phyloP scores from a whole-genome alignment of 768 basidiomycete species.

The Termitomyces sp. region DNA sequence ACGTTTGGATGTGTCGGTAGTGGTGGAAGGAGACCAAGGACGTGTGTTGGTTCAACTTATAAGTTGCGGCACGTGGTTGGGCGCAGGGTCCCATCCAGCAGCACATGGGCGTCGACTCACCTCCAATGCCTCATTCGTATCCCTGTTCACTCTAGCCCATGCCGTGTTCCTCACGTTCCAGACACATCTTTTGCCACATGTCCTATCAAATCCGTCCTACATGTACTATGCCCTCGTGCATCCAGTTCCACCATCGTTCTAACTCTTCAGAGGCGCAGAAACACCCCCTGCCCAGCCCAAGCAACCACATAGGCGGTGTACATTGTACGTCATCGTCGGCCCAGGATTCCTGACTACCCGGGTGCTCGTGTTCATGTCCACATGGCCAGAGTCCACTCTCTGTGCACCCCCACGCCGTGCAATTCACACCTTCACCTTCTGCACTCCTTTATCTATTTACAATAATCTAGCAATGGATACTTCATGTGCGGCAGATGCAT shows the following conservation, averaged over 20 bases:
- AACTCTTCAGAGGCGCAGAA: conserved; percentile 1
- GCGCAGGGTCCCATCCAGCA: conserved; percentile 9
- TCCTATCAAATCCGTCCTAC: not conserved
- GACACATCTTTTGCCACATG: conserved; percentile 14
- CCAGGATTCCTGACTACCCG: not conserved
- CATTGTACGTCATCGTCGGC: conserved; percentile 7
- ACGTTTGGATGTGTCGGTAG: conserved; percentile 8
- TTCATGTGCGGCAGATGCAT: conserved; percentile 1
- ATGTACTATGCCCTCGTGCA: not conserved
- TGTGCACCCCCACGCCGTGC: not conserved
- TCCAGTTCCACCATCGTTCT: not conserved
- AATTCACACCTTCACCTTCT: conserved; percentile 2
- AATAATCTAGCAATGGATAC: not conserved
- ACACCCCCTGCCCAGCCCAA: conserved; percentile 1
- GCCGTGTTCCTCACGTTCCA: conserved; percentile 9
- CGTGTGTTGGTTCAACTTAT: conserved; percentile 15
- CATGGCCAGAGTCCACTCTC: conserved; percentile 2
- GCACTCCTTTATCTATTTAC: not conserved
- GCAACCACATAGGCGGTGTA: not conserved
- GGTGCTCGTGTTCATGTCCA: conserved; percentile 5
- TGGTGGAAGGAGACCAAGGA: conserved; percentile 9
- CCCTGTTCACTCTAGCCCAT: conserved; percentile 12
- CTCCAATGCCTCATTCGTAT: conserved; percentile 11
- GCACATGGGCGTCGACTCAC: conserved; percentile 9
- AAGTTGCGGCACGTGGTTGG: conserved; percentile 16